Conservation (phyloP, 306 rosid genomes). For the Sindora glabra region DNA sequence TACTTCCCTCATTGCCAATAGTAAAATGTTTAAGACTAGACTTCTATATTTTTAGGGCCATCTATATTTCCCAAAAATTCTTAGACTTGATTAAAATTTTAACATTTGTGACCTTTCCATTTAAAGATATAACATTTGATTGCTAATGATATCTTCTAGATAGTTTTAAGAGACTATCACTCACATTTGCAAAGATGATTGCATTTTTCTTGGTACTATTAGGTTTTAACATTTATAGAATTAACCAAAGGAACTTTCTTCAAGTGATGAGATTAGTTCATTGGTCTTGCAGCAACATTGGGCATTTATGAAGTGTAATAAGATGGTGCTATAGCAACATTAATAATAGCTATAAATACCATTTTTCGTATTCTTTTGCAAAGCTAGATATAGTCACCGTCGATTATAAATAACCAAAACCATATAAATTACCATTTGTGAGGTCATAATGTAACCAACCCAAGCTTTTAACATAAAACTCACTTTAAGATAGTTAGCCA, state of each 20-base stretch:
- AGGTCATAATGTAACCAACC: not conserved
- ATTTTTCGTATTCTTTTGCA: constrained; percentile 85
- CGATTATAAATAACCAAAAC: constrained; percentile 75
- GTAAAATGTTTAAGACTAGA: constrained; percentile 43
- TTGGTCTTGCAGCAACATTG: constrained; percentile 92
- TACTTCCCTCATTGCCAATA: constrained; percentile 51
- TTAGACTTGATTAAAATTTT: constrained; percentile 64
- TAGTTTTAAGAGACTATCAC: constrained; percentile 29
- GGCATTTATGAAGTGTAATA: constrained; percentile 65
- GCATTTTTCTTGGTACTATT: constrained; percentile 20
- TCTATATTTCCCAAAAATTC: constrained; percentile 51
- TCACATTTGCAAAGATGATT: constrained; percentile 20
- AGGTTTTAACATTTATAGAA: constrained; percentile 38
- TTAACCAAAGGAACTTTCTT: constrained; percentile 47
- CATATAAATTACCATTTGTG: constrained; percentile 12
- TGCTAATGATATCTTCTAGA: constrained; percentile 52
- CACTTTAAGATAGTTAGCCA: constrained; percentile 81
- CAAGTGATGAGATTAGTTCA: constrained; percentile 74
- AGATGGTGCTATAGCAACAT: constrained; percentile 92
- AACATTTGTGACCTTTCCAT: constrained; percentile 56
- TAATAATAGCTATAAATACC: constrained; percentile 87
- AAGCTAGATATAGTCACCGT: constrained; percentile 83
- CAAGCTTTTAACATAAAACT: constrained; percentile 33
- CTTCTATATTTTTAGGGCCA: constrained; percentile 38
- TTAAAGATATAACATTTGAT: constrained; percentile 49